Evolutionary conservation across 2,329 filamentous ascomycete species (phyloP), one percentile per base, ranked within the genome.

Genomic region (Fusarium sp.): DNA sequence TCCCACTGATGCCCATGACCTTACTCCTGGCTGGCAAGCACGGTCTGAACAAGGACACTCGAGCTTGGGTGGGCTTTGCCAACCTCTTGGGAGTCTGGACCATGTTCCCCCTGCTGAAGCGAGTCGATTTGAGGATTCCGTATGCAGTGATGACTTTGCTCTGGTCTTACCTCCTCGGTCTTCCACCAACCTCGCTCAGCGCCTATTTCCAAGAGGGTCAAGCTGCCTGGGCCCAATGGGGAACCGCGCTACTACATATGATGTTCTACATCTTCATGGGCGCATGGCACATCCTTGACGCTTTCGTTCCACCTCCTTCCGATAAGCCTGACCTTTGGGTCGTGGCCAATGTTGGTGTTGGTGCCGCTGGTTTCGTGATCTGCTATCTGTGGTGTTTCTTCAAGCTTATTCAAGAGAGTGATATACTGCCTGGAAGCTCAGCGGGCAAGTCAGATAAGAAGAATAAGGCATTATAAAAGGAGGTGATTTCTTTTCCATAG

Each of bases 61-160:
- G 96, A 48, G 90, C 93, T 3, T 99, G 96, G 96, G 90, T 98
- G 6, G 94, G 94, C n/a, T 97, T 97, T 75, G 94, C 94, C 54
- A 99, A 99, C 76, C 85, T 96, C 15, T 85, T 97, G 13, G 95
- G 92, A 10, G 88, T 87, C 32, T 97, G 94, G 93, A 98, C 96
- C 7, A 91, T 98, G 87, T 99, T 93, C 75, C 96, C 96, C 1
- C 83, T 99, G 8, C 86, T 99, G 35, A 88, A 91, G 73, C 89
- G 95, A 46, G 96, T 98, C 59, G 92, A 94, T 43, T 83, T 99
- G 10, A 84, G 87, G 14, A 84, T 97, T 11, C 96, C 96, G 0
- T 99, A 99, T 75, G 87, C 88, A 35, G 91, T 97, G 14, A 81
- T 98, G 30, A 92, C 92, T 0, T 83, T 95, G 3, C 85, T 99